Percentiles rank a stretch among this genome's conserved stretches.
These are phyloP conservation scores for Adansonia digitata DNA, from an alignment of 345 rosid species.

Conservation along the genomic window DNA sequence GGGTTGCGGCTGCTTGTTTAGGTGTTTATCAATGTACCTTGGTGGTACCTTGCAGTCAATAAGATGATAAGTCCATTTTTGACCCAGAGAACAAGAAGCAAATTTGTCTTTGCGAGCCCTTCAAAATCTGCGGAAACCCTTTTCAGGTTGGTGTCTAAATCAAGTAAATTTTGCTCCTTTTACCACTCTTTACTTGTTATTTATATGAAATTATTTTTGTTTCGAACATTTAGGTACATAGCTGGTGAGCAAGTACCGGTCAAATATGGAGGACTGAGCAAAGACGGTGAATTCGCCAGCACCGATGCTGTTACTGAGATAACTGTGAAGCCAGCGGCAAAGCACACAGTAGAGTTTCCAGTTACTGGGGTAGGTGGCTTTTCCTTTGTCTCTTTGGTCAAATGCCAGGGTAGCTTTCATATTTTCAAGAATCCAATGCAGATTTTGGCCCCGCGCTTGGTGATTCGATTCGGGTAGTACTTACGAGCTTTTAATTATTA, in stretches of 20 bases:
- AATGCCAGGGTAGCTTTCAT: not conserved
- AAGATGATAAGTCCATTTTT: constrained; percentile 19
- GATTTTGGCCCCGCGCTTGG: not conserved
- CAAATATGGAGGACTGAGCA: constrained; percentile 60
- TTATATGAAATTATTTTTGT: not conserved
- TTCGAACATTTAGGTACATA: constrained; percentile 38
- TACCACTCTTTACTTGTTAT: not conserved
- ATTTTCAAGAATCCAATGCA: constrained; percentile 1
- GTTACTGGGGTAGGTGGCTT: constrained; percentile 46
- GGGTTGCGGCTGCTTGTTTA: constrained; percentile 20
- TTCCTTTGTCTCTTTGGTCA: not conserved
- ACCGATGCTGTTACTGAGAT: constrained; percentile 50
- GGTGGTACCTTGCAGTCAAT: constrained; percentile 93
- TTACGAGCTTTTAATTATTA: not conserved
- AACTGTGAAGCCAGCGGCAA: constrained; percentile 53
- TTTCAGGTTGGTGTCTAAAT: constrained; percentile 37
- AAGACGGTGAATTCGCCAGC: constrained; percentile 43
- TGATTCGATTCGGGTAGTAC: not conserved
- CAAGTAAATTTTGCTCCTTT: not conserved
- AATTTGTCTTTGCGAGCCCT: constrained; percentile 85
- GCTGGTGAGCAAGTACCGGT: constrained; percentile 62
- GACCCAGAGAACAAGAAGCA: constrained; percentile 89
- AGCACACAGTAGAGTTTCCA: constrained; percentile 60
- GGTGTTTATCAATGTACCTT: constrained; percentile 91
- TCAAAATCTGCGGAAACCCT: constrained; percentile 69